phyloP scores from a whole-genome alignment of 345 rosid species.

The Boechera stricta region DNA sequence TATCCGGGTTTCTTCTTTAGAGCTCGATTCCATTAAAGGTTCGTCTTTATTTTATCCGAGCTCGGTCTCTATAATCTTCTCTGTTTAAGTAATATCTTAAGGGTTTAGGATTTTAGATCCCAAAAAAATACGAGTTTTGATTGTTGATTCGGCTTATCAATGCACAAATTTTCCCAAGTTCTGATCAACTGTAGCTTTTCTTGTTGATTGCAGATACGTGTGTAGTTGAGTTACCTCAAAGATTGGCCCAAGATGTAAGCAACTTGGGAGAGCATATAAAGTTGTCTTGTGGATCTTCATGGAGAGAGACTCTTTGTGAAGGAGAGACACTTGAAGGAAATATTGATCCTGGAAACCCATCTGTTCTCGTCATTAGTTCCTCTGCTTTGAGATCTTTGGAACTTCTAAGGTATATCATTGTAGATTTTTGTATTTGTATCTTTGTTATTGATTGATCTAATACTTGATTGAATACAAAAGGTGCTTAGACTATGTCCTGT shows the following conservation, averaged over 20 bases:
- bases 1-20: constrained; percentile 66
- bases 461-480: not conserved
- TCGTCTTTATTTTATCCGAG: not conserved
- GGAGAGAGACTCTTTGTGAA: constrained; percentile 68
- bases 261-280: constrained; percentile 58
- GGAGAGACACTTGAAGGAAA: constrained; percentile 56
- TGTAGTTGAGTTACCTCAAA: constrained; percentile 57
- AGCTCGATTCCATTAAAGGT: constrained; percentile 75
- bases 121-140: not conserved
- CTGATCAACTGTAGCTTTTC: not conserved
- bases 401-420: constrained; percentile 56
- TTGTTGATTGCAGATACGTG: constrained; percentile 56
- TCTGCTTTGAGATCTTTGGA: constrained; percentile 84
- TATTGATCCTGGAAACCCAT: constrained; percentile 70
- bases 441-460: constrained; percentile 9
- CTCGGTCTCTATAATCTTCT: not conserved
- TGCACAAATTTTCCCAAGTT: not conserved
- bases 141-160: not conserved
- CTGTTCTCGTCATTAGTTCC: constrained; percentile 64
- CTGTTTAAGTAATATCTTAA: not conserved
- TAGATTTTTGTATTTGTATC: constrained; percentile 1
- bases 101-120: constrained; percentile 11
- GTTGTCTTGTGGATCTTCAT: constrained; percentile 61
- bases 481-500: not conserved
- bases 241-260: constrained; percentile 54